Conservation (phyloP, 257 asterid genomes). For the Solanum rostratum region DNA sequence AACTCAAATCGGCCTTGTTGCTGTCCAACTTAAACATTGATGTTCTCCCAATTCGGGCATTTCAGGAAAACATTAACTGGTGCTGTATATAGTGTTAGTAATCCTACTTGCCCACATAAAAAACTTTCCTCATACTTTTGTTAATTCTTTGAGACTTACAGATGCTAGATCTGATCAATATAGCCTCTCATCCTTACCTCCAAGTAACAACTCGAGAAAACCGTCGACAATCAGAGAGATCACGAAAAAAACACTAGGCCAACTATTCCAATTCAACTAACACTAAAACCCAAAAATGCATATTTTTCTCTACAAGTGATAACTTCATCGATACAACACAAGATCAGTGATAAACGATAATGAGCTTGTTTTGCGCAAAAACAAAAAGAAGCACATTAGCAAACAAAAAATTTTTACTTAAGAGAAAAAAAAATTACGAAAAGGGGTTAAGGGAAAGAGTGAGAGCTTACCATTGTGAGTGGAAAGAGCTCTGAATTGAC, state of each 20-base stretch:
- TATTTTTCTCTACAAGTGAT: background rate
- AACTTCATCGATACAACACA: background rate
- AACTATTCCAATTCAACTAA: background rate
- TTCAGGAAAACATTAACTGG: background rate
- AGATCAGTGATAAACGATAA: background rate
- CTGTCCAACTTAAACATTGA: background rate
- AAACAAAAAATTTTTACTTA: background rate
- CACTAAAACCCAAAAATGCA: background rate
- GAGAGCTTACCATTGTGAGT: conserved; percentile 17
- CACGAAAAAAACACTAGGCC: background rate
- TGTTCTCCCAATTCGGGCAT: background rate
- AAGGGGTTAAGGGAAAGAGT: conserved; percentile 6
- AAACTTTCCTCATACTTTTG: background rate
- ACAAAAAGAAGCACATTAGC: no score
- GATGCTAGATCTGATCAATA: background rate
- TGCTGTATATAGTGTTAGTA: background rate
- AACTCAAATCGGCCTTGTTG: background rate
- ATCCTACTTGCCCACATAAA: background rate
- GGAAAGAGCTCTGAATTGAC: background rate
- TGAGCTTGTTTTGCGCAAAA: background rate
- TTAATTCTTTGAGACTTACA: background rate
- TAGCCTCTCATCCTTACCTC: background rate
- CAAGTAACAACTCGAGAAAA: background rate
- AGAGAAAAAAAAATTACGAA: background rate
- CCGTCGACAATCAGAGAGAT: background rate